Evolutionary conservation across 371 early-diverging fungal genomes (phyloP).

Genomic region (Dinochytrium kinnereticum): DNA sequence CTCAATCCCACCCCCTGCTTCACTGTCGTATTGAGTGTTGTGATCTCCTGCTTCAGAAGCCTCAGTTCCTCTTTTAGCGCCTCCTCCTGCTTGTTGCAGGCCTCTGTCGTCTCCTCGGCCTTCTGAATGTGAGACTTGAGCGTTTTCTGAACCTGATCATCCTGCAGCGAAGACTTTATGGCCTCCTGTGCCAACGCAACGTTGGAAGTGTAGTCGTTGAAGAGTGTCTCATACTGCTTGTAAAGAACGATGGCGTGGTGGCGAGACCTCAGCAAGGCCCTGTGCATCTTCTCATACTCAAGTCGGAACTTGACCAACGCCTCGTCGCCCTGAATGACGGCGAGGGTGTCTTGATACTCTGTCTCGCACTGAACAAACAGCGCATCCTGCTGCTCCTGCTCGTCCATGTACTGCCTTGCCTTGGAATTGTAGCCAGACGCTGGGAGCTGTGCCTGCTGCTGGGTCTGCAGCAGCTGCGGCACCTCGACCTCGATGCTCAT

Average conservation of each 20-base stretch:
- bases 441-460: not conserved
- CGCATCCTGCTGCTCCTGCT: constrained; percentile 38
- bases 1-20: constrained; percentile 60
- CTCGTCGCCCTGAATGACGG: constrained; percentile 29
- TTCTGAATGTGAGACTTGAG: constrained; percentile 48
- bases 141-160: constrained; percentile 42
- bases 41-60: constrained; percentile 49
- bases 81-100: constrained; percentile 51
- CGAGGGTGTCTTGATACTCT: constrained; percentile 38
- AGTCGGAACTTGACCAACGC: constrained; percentile 39
- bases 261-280: constrained; percentile 43
- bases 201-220: constrained; percentile 44
- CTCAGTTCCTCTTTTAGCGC: constrained; percentile 50
- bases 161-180: constrained; percentile 34
- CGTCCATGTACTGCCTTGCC: constrained; percentile 25
- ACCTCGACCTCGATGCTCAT: constrained; percentile 7
- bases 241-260: constrained; percentile 43
- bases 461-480: not conserved
- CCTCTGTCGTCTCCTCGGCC: constrained; percentile 49
- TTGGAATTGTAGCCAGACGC: not conserved
- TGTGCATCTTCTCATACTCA: constrained; percentile 58
- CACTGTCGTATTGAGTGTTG: constrained; percentile 45
- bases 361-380: constrained; percentile 32
- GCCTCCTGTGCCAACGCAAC: constrained; percentile 39
- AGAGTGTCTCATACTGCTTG: constrained; percentile 38